A percentile compares a stretch with the other conserved stretches of the same genome.
These are phyloP conservation scores for Macrotyloma uniflorum DNA, from an alignment of 306 rosid genomes.

Conservation along the genomic window DNA sequence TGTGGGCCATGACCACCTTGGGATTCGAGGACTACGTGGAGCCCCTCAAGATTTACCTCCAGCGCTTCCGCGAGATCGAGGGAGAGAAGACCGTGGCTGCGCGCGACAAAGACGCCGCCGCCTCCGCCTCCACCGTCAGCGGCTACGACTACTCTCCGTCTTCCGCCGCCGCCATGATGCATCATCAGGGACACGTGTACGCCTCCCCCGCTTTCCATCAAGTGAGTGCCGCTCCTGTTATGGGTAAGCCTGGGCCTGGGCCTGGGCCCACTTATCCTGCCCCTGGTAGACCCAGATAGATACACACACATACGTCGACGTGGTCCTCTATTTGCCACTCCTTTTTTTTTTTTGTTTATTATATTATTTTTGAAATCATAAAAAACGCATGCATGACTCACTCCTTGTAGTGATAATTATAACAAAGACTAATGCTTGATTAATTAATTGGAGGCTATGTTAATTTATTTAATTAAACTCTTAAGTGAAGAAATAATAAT, in stretches of 20 bases:
- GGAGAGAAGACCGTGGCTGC: slow-evolving; percentile 74
- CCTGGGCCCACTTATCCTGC: slow-evolving; percentile 53
- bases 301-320: not conserved
- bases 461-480: not conserved
- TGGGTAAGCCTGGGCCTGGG: slow-evolving; percentile 61
- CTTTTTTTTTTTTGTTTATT: not conserved
- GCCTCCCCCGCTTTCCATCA: slow-evolving; percentile 59
- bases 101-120: slow-evolving; percentile 59
- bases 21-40: slow-evolving; percentile 92
- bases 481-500: not conserved
- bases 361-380: not conserved
- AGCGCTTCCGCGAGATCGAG: slow-evolving; percentile 80
- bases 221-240: slow-evolving; percentile 30
- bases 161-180: slow-evolving; percentile 42
- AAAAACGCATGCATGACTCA: not conserved
- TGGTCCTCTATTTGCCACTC: not conserved
- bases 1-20: slow-evolving; percentile 89
- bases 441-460: not conserved
- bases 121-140: not conserved
- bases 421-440: not conserved
- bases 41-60: slow-evolving; percentile 76
- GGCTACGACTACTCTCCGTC: slow-evolving; percentile 38
- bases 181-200: slow-evolving; percentile 65
- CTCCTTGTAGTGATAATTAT: not conserved
- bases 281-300: slow-evolving; percentile 49